These are phyloP conservation scores for Camelina laxa DNA, from an alignment of 345 rosid genomes.

Conservation along the genomic window DNA sequence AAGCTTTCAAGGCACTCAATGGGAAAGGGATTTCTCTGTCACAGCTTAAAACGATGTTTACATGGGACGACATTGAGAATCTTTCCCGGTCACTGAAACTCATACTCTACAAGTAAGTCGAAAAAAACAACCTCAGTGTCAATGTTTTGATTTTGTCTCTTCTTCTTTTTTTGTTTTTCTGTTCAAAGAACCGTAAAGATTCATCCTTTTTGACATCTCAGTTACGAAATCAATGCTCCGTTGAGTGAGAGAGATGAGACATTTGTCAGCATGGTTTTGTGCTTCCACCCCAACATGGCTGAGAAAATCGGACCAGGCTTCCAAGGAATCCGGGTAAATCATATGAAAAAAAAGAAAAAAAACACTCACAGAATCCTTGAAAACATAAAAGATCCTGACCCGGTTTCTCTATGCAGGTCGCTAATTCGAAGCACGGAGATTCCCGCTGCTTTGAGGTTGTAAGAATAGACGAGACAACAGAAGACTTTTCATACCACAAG, in stretches of 20 bases:
- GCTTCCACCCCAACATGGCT: conserved; percentile 75
- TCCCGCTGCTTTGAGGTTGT: conserved; percentile 75
- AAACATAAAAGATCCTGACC: conserved; percentile 19
- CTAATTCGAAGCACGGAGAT: conserved; percentile 57
- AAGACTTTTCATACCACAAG: conserved; percentile 88
- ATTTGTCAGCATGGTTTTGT: conserved; percentile 56
- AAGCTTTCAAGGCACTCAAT: conserved; percentile 44
- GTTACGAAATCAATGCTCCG: conserved; percentile 62
- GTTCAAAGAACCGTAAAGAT: conserved; percentile 18
- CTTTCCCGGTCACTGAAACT: conserved; percentile 53
- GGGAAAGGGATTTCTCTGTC: conserved; percentile 47
- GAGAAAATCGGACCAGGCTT: conserved; percentile 82
- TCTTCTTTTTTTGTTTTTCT: too few species aligned
- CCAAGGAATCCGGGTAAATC: conserved; percentile 63
- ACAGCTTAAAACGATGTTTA: conserved; percentile 42
- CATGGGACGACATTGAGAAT: conserved; percentile 56
- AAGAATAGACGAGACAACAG: conserved; percentile 69
- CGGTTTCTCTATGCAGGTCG: conserved; percentile 56
- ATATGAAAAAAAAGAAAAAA: neutral
- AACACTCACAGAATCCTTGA: neutral
- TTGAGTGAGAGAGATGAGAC: conserved; percentile 60
- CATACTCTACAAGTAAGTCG: conserved; percentile 72
- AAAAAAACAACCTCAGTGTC: neutral
- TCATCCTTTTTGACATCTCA: conserved; percentile 30
- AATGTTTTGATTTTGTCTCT: neutral